These are phyloP conservation scores for Raddia distichophylla DNA, from an alignment of 176 grass and related monocot genomes.

Conservation along the genomic window DNA sequence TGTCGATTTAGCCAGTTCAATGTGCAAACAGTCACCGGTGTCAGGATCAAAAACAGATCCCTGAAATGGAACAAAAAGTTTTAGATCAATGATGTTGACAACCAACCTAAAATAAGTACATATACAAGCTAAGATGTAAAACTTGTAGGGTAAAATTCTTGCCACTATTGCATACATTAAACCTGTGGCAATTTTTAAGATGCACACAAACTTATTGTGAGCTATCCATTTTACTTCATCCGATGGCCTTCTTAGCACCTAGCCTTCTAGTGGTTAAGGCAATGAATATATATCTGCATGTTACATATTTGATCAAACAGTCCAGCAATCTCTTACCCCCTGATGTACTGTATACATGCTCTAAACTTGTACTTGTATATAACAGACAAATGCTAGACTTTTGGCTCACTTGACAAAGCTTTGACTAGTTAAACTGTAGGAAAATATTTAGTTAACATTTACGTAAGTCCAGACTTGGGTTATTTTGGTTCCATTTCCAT, in stretches of 20 bases:
- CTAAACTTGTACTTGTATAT: neutral
- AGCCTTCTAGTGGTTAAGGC: too few relatives aligned
- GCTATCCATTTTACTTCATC: too few relatives aligned
- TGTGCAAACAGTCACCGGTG: constrained; percentile 73
- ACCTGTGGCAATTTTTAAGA: neutral
- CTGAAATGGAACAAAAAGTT: constrained; percentile 43
- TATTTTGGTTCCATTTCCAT: constrained; percentile 18
- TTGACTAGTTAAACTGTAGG: constrained; percentile 3
- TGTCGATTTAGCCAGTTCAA: constrained; percentile 94
- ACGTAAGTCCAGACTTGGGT: neutral
- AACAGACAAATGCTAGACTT: neutral
- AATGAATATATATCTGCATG: too few relatives aligned
- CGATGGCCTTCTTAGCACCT: too few relatives aligned
- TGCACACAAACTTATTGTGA: too few relatives aligned
- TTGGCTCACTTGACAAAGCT: neutral
- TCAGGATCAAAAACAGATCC: constrained; percentile 85
- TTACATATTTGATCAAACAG: too few relatives aligned
- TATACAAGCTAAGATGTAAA: neutral
- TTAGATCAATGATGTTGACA: constrained; percentile 17
- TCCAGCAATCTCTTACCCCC: too few relatives aligned
- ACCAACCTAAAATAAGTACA: constrained; percentile 1
- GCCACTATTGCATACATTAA: neutral
- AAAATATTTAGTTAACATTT: neutral
- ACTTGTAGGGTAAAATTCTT: constrained; percentile 3
- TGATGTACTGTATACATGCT: too few relatives aligned